Evolutionary conservation across 1,284 basidiomycete genomes (phyloP), one percentile per base, ranked within the genome.

Genomic region (Malassezia dermatis): DNA sequence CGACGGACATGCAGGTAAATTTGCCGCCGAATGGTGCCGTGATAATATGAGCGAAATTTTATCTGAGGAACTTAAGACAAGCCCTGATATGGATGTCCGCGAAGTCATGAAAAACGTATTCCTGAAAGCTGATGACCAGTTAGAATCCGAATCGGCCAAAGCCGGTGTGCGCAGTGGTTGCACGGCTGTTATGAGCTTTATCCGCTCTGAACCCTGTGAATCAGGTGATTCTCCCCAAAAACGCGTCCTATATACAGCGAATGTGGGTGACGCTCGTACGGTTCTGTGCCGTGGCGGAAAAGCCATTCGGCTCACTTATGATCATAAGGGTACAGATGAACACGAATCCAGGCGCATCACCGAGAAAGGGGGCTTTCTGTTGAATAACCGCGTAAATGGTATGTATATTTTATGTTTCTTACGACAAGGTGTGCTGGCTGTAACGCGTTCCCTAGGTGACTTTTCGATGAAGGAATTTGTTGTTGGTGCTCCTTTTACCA

Each of bases 381-480:
- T 98, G 86, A 94, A 94, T 71, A 91, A 93, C 60, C 84, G 94
- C 10, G 94, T 99, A 24, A 96, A 96, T 66, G 91, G 80, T 61
- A 44, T 17, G 21, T 13, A 19, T 4, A 41, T 17, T 1, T 28
- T 19, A 21, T 32, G 32, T 21, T 34, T 26, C 28, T 30, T 6
- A 30, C 11, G 8, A 30, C 8, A 30, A 63, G 63, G 68, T 35
- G 91, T 98, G 10, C 79, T 99, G 52, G 91, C 90, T 8, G 94
- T 99, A 17, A 99, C 94, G 15, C 81, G 94, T 47, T 93, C 89
- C 63, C 79, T 99, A 40, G 94, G 94, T 43, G 94, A 99, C 74
- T 86, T 89, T 0, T 88, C 89, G 7, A 98, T 99, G 93, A 99
- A 99, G 77, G 93, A 98, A 69, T 99, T 94, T 73, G 93, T 99